Base-by-base conservation (phyloP, 148 eudicot species). In the Camellia sinensis region DNA sequence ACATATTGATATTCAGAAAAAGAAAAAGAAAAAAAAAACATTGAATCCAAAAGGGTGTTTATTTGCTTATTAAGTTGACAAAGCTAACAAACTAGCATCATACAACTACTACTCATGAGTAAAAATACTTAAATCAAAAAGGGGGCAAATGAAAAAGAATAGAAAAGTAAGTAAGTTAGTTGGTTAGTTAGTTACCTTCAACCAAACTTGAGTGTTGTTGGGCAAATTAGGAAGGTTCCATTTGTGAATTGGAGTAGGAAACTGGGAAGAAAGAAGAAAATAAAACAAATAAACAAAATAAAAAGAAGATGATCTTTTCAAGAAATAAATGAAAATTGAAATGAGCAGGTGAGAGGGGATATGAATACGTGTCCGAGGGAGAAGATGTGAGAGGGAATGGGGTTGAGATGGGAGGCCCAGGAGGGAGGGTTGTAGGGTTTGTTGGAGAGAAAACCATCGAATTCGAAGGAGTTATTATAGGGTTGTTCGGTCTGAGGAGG, bases 141-240 rank as follows among this genome's bases (percentile, higher is more conserved):
- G 45, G 45, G 44, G 45, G 45, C 37, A 53, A 73, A 73, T 54
- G 74, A 50, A 73, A 15, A 37, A 10, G 46, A 45, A 15, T 15
- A 19, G 67, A 60, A 74, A 59, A 17, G 45, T 21, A 19, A 7
- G 64, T 60, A 3, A 15, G 52, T 48, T 3, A 46, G 50, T 46
- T 46, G 7, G 50, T 60, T 54, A 77, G 57, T n/a, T 19, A 11
- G 53, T 69, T 83, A 96, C 99, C 99, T 96, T 96, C 81, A 96
- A 69, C 96, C 95, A 96, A 80, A 96, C 88, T 85, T 93, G 90
- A 3, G 97, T 92, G 67, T 84, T 78, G 52, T 79, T 77, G 6
- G 99, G 98, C 86, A 96, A 84, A 90, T 96, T 92, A 40, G 97
- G 99, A 81, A 96, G 92, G 83, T 90, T 91, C 99, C 99, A 96